phyloP scores from a whole-genome alignment of 129 eudicot genomes.

The Daucus carota region DH1_v3.0 NC_030388.2:28662001-28662500 shows the following conservation, averaged over 20 bases:
- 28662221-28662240: conserved; percentile 26
- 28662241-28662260: conserved; percentile 47
- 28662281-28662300: conserved; percentile 83
- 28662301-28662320: conserved; percentile 65
- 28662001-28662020: not conserved
- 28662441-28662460: not conserved
- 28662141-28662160: conserved; percentile 79
- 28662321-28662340: conserved; percentile 34
- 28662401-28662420: not conserved
- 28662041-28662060: not conserved
- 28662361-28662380: not conserved
- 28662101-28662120: not conserved
- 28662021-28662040: not conserved
- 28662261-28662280: conserved; percentile 76
- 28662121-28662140: conserved; percentile 32
- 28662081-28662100: not conserved
- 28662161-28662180: conserved; percentile 90
- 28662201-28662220: conserved; percentile 71
- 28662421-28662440: not conserved
- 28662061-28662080: no score
- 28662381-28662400: not conserved
- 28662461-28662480: not conserved
- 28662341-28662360: conserved; percentile 1
- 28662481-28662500: conserved; percentile 11
- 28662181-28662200: conserved; percentile 60